phyloP scores from a whole-genome alignment of 495 filamentous ascomycete genomes.

The Lophium mytilinum region DNA sequence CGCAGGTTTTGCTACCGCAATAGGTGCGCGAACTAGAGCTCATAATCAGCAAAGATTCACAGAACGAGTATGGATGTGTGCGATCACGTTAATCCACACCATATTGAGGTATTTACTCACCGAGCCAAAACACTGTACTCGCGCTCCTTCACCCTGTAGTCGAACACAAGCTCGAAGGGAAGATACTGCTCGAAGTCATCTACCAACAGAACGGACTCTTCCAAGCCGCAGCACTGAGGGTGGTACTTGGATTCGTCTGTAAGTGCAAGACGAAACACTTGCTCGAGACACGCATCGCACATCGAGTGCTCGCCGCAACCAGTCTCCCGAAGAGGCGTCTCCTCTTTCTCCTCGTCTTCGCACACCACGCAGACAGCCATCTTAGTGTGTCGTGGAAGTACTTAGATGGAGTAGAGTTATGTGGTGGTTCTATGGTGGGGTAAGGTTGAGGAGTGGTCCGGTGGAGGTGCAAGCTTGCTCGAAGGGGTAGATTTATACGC shows the following conservation, averaged over 20 bases:
- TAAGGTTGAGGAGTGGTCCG: no score
- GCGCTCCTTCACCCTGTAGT: neutral
- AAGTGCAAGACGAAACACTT: conserved; percentile 7
- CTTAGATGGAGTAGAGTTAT: no score
- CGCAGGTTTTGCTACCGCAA: conserved; percentile 8
- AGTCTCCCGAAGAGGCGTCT: neutral
- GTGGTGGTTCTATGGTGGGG: no score
- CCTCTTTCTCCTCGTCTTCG: conserved; percentile 9
- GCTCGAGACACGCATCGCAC: conserved; percentile 5
- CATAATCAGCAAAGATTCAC: neutral
- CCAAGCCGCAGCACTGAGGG: conserved; percentile 11
- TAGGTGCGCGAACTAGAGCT: conserved; percentile 10
- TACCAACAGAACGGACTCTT: neutral
- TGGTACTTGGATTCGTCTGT: conserved; percentile 13
- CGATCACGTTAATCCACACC: no score
- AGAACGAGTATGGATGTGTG: neutral
- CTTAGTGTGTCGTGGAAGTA: no score
- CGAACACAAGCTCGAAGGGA: neutral
- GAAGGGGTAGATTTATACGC: no score
- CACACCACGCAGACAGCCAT: conserved; percentile 8
- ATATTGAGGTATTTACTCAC: neutral
- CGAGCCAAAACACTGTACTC: neutral
- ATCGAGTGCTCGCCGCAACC: conserved; percentile 11
- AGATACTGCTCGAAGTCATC: conserved; percentile 6
- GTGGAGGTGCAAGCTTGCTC: no score